Conservation (phyloP, 139 green algal species). For the Coelastrella sp. region DNA sequence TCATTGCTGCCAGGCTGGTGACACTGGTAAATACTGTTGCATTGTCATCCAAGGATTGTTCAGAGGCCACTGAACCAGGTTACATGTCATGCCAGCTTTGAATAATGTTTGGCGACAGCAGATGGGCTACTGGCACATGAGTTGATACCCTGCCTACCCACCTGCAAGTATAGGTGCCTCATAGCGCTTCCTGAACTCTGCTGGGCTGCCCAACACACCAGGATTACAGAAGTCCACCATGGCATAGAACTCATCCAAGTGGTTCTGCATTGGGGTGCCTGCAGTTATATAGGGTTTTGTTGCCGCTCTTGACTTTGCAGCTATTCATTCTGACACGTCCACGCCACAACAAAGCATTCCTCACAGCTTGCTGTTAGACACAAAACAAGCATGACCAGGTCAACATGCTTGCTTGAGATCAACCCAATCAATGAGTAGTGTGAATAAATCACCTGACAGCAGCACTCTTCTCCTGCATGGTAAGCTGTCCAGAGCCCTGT, state of each 20-base stretch:
- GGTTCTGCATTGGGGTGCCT: conserved; percentile 97
- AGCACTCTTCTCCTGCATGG: conserved; percentile 92
- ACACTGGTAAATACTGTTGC: no score
- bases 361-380: neutral
- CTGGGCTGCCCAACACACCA: conserved; percentile 84
- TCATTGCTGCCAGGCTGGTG: no score
- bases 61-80: no score
- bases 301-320: no score
- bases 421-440: no score
- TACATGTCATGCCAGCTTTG: no score
- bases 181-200: conserved; percentile 84
- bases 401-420: no score
- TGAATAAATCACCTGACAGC: conserved; percentile 66
- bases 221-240: conserved; percentile 99
- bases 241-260: conserved; percentile 96
- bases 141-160: neutral
- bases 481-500: conserved; percentile 85
- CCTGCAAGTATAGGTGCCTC: conserved; percentile 86
- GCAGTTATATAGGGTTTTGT: neutral
- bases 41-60: neutral
- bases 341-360: neutral
- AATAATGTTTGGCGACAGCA: no score
- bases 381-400: neutral
- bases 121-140: no score
- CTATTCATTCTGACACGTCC: no score